phyloP scores from a whole-genome alignment of 2,329 filamentous ascomycete species.

The Passalora sequoiae region DNA sequence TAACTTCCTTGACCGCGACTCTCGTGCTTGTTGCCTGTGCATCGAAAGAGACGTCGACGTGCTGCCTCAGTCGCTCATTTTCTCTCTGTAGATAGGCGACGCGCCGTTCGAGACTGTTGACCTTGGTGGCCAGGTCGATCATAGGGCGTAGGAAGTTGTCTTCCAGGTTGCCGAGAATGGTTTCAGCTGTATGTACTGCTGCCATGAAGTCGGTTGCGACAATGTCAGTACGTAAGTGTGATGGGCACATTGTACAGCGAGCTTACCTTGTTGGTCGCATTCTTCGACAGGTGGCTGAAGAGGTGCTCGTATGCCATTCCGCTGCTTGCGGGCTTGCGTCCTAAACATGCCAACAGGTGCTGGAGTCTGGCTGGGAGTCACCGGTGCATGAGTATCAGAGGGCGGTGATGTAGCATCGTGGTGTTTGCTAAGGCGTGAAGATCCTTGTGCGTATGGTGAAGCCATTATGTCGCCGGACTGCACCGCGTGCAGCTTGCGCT shows the following conservation, averaged over 20 bases:
- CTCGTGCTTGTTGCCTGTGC: neutral
- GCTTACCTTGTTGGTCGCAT: neutral
- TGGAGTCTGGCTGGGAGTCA: too few species aligned
- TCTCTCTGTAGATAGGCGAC: neutral
- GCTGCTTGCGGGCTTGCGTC: neutral
- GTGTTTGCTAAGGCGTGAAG: too few species aligned
- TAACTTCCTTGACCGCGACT: neutral
- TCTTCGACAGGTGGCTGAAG: neutral
- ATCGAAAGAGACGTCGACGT: neutral
- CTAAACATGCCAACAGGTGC: too few species aligned
- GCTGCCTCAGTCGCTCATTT: neutral
- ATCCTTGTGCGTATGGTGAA: too few species aligned
- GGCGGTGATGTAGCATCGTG: too few species aligned
- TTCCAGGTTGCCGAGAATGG: neutral
- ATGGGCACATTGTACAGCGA: neutral
- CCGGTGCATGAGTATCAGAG: too few species aligned
- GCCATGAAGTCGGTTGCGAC: neutral
- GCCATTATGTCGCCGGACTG: too few species aligned
- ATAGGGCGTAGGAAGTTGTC: neutral
- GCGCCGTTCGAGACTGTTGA: neutral
- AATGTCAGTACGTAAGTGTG: neutral
- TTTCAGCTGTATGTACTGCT: neutral
- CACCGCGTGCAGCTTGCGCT: too few species aligned
- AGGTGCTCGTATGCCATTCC: neutral
- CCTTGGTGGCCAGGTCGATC: neutral